Evolutionary conservation across 305 asterid genomes (phyloP).

Genomic region (Fraxinus sp.): DNA sequence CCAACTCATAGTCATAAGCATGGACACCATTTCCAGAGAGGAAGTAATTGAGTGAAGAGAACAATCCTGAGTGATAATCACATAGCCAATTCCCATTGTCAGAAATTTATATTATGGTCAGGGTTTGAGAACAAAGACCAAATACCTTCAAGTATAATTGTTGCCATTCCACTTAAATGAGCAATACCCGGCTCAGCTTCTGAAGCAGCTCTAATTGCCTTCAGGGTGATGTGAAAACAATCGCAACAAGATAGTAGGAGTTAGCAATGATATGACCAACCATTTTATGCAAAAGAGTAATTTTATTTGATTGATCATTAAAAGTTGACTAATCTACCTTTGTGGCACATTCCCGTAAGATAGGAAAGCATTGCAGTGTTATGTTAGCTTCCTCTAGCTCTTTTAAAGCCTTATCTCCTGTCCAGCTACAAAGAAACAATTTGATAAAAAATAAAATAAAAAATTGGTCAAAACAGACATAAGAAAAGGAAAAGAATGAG

Average conservation of each 20-base stretch:
- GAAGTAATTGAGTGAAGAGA: constrained; percentile 78
- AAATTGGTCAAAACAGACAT: constrained; percentile 14
- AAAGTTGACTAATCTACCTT: constrained; percentile 48
- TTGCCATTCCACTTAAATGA: constrained; percentile 75
- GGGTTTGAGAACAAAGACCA: constrained; percentile 27
- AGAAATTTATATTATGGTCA: constrained; percentile 18
- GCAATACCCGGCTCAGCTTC: constrained; percentile 64
- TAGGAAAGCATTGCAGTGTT: constrained; percentile 65
- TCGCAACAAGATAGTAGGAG: constrained; percentile 21
- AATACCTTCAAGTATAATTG: constrained; percentile 65
- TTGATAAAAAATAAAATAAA: background rate
- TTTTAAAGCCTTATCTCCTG: constrained; percentile 82
- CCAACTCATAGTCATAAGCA: constrained; percentile 65
- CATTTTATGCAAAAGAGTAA: constrained; percentile 16
- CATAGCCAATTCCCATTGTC: constrained; percentile 28
- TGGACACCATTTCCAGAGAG: constrained; percentile 72
- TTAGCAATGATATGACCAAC: constrained; percentile 20
- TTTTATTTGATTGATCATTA: constrained; percentile 8
- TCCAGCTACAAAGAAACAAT: constrained; percentile 55
- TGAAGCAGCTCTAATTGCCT: constrained; percentile 81
- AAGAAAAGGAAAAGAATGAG: constrained; percentile 13
- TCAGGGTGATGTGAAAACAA: constrained; percentile 25
- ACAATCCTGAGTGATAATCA: constrained; percentile 57
- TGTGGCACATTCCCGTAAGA: constrained; percentile 75
- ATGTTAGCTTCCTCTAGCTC: constrained; percentile 87